Conservation (phyloP, 352 stramenopile genomes). For the Globisporangium polare region DNA sequence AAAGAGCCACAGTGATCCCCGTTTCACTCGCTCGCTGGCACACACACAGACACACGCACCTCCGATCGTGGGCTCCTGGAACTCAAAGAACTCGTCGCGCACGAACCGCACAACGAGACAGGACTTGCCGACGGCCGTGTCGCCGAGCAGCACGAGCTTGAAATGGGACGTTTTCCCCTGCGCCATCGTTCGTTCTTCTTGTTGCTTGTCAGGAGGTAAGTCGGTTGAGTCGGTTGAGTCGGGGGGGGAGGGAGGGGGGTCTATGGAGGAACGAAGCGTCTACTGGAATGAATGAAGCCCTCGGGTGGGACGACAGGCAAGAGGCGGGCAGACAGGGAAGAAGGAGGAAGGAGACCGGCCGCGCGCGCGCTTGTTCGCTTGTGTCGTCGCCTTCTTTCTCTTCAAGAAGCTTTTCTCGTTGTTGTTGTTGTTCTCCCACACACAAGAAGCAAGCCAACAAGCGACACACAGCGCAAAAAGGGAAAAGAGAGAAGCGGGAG, state of each 20-base stretch:
- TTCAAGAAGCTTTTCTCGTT: conserved; percentile 17
- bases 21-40: neutral
- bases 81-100: conserved; percentile 99
- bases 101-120: conserved; percentile 99
- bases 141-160: conserved; percentile 99
- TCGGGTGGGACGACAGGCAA: no score
- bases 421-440: conserved; percentile 16
- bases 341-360: neutral
- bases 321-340: neutral
- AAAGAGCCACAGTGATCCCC: neutral
- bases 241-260: neutral
- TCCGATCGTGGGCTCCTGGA: conserved; percentile 97
- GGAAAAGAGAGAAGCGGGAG: neutral
- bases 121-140: conserved; percentile 99
- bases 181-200: conserved; percentile 50
- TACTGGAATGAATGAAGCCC: neutral
- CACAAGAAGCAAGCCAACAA: neutral
- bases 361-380: conserved; percentile 14
- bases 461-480: neutral
- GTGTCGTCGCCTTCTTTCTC: conserved; percentile 2
- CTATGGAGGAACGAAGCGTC: neutral
- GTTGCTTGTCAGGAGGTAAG: neutral
- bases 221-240: neutral
- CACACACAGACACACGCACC: conserved; percentile 29
- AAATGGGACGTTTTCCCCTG: conserved; percentile 93